Evolutionary conservation across 2,329 filamentous ascomycete genomes (phyloP).

Genomic region (Pestalotiopsis sp.): DNA sequence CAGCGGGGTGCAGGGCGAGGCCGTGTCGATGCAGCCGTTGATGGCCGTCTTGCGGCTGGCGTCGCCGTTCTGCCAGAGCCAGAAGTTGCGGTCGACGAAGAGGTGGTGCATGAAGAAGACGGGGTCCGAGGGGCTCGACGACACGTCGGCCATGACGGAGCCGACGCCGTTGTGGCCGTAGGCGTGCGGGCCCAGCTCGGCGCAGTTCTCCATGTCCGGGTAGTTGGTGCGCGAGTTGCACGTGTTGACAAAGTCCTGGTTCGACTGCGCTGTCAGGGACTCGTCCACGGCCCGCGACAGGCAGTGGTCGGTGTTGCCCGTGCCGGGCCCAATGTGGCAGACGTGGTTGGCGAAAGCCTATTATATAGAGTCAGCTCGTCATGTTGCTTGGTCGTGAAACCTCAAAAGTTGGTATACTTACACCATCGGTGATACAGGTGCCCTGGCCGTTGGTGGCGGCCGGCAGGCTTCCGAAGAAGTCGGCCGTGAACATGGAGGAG

Average conservation of each 20-base stretch:
- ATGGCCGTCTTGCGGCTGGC: slow-evolving; percentile 7
- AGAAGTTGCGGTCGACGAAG: slow-evolving; percentile 22
- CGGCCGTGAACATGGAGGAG: slow-evolving; percentile 29
- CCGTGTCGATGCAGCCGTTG: slow-evolving; percentile 19
- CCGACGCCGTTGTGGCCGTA: slow-evolving; percentile 36
- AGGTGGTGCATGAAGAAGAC: slow-evolving; percentile 37
- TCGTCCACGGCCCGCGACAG: slow-evolving; percentile 34
- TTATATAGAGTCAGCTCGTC: background rate
- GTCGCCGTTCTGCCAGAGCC: slow-evolving; percentile 15
- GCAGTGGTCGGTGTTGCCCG: slow-evolving; percentile 25
- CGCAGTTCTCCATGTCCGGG: slow-evolving; percentile 17
- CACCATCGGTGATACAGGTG: slow-evolving; percentile 29
- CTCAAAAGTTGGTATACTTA: slow-evolving; percentile 16
- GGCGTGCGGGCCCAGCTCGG: slow-evolving; percentile 26
- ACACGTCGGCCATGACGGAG: slow-evolving; percentile 34
- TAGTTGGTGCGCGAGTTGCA: slow-evolving; percentile 16
- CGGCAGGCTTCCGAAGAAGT: slow-evolving; percentile 32
- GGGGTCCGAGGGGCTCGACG: slow-evolving; percentile 32
- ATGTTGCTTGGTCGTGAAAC: background rate
- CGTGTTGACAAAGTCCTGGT: slow-evolving; percentile 16
- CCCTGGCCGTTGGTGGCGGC: slow-evolving; percentile 25
- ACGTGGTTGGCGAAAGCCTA: slow-evolving; percentile 26
- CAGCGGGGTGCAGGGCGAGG: slow-evolving; percentile 22
- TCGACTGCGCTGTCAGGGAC: slow-evolving; percentile 15
- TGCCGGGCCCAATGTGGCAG: slow-evolving; percentile 19